Conservation (phyloP, 2,329 filamentous ascomycete genomes). For the Cladophialophora yegresii region DNA sequence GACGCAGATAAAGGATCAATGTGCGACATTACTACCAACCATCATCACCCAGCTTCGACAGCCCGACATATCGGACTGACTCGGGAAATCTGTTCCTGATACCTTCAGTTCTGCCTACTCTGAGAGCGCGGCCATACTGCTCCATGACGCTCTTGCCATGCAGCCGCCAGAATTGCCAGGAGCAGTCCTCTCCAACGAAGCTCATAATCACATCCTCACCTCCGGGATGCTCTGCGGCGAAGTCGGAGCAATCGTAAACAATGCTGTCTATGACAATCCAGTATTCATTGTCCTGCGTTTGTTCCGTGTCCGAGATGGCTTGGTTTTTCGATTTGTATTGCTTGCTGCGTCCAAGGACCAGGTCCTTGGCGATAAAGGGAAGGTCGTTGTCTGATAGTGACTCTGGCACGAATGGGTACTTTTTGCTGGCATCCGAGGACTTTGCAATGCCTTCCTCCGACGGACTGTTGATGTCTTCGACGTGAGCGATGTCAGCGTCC, state of each 20-base stretch:
- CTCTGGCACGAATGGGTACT: constrained; percentile 14
- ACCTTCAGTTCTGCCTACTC: constrained; percentile 36
- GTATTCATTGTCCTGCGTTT: constrained; percentile 4
- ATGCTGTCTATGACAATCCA: constrained; percentile 41
- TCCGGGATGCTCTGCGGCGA: constrained; percentile 39
- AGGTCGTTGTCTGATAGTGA: constrained; percentile 24
- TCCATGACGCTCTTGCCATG: constrained; percentile 34
- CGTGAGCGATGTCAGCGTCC: constrained; percentile 2
- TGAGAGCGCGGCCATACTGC: constrained; percentile 27
- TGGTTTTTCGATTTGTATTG: constrained; percentile 1
- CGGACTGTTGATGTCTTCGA: not conserved
- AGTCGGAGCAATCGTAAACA: constrained; percentile 40
- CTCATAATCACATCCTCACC: constrained; percentile 38
- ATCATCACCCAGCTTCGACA: constrained; percentile 20
- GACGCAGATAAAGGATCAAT: not conserved
- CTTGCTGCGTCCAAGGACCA: constrained; percentile 15
- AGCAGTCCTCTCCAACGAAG: constrained; percentile 41
- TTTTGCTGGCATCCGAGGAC: not conserved
- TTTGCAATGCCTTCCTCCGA: not conserved
- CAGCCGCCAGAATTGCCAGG: constrained; percentile 42
- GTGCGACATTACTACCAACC: constrained; percentile 9
- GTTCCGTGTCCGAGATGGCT: not conserved
- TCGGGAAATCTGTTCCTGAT: constrained; percentile 36
- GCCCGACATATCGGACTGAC: constrained; percentile 23
- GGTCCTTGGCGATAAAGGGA: constrained; percentile 31